Evolutionary conservation across 2,329 filamentous ascomycete genomes (phyloP).

Genomic region (Talaromyces sp.): DNA sequence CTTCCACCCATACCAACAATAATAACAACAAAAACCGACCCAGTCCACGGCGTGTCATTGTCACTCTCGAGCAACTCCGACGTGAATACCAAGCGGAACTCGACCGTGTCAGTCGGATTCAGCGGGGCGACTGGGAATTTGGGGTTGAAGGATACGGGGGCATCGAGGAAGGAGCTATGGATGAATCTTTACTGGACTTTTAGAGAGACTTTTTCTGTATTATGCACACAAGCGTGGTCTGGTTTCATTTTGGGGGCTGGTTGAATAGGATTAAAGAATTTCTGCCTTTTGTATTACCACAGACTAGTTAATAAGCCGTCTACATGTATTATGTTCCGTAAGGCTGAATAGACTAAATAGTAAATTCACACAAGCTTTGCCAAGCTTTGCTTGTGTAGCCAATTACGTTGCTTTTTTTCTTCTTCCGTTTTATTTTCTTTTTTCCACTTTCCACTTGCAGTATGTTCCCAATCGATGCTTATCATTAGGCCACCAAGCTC

Average conservation of each 20-base stretch:
- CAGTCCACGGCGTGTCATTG: slow-evolving; percentile 61
- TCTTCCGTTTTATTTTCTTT: not conserved
- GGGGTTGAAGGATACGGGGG: slow-evolving; percentile 32
- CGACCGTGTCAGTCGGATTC: slow-evolving; percentile 80
- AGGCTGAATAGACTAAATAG: not conserved
- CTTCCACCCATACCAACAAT: slow-evolving; percentile 16
- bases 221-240: not conserved
- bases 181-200: slow-evolving; percentile 10
- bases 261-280: not conserved
- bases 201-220: not conserved
- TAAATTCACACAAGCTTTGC: slow-evolving; percentile 4
- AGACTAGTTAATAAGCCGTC: no score
- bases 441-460: not conserved
- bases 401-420: not conserved
- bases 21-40: slow-evolving; percentile 23
- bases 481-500: no score
- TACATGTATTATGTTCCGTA: not conserved
- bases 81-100: slow-evolving; percentile 86
- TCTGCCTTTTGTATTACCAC: no score
- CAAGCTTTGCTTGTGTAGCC: not conserved
- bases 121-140: slow-evolving; percentile 85
- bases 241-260: not conserved
- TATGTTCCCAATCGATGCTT: no score
- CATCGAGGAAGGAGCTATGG: slow-evolving; percentile 22
- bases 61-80: slow-evolving; percentile 79